These are phyloP conservation scores for Taiozyma sp. DNA, from an alignment of 1,139 yeast genomes.

Conservation along the genomic window DNA sequence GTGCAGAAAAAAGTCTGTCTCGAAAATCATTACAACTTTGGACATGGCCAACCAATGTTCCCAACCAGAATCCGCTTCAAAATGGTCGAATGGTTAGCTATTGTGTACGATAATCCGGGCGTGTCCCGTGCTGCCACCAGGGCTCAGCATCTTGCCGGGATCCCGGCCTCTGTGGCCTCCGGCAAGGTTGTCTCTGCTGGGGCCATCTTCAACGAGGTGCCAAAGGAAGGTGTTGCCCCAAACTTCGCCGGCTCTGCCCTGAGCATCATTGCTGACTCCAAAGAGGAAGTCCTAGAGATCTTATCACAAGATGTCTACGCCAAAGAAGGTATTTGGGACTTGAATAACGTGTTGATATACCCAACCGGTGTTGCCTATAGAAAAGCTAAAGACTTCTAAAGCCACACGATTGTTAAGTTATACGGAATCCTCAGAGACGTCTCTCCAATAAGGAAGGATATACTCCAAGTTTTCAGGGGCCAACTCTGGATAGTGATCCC, in stretches of 20 bases:
- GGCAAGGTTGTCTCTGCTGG: slow-evolving; percentile 66
- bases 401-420: neutral
- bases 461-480: slow-evolving; percentile 33
- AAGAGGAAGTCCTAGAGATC: slow-evolving; percentile 58
- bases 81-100: slow-evolving; percentile 63
- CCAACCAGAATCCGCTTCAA: slow-evolving; percentile 6
- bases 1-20: neutral
- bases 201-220: slow-evolving; percentile 47
- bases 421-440: slow-evolving; percentile 15
- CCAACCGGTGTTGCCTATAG: slow-evolving; percentile 50
- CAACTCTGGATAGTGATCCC: slow-evolving; percentile 42
- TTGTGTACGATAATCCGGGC: slow-evolving; percentile 66
- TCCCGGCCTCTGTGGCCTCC: slow-evolving; percentile 44
- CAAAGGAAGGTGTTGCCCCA: slow-evolving; percentile 37
- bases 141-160: slow-evolving; percentile 52
- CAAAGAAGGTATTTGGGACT: slow-evolving; percentile 71
- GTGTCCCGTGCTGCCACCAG: slow-evolving; percentile 44
- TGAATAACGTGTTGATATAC: slow-evolving; percentile 54
- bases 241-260: slow-evolving; percentile 69
- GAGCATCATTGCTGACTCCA: slow-evolving; percentile 57
- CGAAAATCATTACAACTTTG: neutral
- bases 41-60: neutral
- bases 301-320: slow-evolving; percentile 62
- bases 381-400: slow-evolving; percentile 27
- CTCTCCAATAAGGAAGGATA: slow-evolving; percentile 37